These are phyloP conservation scores for Apocynum venetum DNA, from an alignment of 257 asterid genomes.

Conservation along the genomic window DNA sequence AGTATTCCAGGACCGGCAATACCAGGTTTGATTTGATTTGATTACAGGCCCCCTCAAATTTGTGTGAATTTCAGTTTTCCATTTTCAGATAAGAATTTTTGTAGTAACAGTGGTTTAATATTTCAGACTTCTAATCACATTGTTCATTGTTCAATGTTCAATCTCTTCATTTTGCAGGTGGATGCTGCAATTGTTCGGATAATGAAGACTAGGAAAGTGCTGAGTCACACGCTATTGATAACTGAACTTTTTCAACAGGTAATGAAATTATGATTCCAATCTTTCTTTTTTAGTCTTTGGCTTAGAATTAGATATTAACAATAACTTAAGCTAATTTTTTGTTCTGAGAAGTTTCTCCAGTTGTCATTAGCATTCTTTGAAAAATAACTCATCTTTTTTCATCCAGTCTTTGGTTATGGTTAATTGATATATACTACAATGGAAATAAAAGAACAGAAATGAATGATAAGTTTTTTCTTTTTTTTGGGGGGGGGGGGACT, in stretches of 20 bases:
- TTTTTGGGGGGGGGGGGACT: not conserved
- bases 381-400: not conserved
- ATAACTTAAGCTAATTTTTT: not conserved
- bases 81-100: not conserved
- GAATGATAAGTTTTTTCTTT: too few species aligned
- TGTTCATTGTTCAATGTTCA: not conserved
- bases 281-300: not conserved
- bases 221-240: conserved; percentile 90
- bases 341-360: not conserved
- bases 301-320: not conserved
- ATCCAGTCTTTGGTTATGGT: too few species aligned
- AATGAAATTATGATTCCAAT: not conserved
- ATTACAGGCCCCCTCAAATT: not conserved
- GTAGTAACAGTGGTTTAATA: not conserved
- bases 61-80: not conserved
- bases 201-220: conserved; percentile 92
- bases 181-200: conserved; percentile 99
- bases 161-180: conserved; percentile 43
- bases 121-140: not conserved
- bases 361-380: not conserved
- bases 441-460: too few species aligned
- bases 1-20: conserved; percentile 95
- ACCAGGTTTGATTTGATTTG: conserved; percentile 51
- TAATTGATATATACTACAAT: too few species aligned
- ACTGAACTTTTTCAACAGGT: conserved; percentile 99